Percentiles rank a stretch among this genome's conserved stretches.
These are phyloP conservation scores for Botryotinia calthae DNA, from an alignment of 2,329 filamentous ascomycete species.

Conservation along the genomic window DNA sequence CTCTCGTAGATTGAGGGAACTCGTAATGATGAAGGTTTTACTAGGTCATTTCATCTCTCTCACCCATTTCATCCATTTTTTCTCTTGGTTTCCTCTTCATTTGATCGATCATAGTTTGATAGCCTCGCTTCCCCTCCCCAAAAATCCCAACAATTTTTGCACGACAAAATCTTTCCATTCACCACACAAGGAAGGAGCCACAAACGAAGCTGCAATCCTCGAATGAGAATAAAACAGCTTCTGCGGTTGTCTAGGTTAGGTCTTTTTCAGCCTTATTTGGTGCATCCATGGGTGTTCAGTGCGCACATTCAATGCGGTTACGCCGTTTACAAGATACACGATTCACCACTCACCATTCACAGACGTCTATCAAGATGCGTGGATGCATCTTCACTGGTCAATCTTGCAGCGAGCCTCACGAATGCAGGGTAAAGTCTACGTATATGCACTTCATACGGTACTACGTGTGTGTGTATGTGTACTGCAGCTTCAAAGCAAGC, in stretches of 20 bases:
- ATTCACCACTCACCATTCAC: neutral
- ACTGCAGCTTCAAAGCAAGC: neutral
- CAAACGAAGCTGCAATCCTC: neutral
- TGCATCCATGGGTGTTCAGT: neutral
- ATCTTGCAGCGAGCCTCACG: neutral
- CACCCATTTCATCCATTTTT: neutral
- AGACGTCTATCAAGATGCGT: neutral
- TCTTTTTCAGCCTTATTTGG: conserved; percentile 4
- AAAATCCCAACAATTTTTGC: conserved; percentile 6
- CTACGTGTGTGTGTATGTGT: neutral
- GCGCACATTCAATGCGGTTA: neutral
- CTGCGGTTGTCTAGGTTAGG: neutral
- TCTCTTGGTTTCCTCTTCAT: neutral
- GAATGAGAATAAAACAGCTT: neutral
- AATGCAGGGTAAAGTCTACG: neutral
- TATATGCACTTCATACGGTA: neutral
- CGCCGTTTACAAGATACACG: neutral
- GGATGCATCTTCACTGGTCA: neutral
- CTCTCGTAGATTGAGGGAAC: neutral
- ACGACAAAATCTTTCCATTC: neutral
- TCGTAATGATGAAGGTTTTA: neutral
- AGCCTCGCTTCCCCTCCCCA: neutral
- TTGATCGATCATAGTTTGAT: neutral
- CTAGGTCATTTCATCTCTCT: neutral
- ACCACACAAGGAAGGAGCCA: neutral